Conservation (phyloP, 164 flowering plant species). For the Sextonia rubra region DNA sequence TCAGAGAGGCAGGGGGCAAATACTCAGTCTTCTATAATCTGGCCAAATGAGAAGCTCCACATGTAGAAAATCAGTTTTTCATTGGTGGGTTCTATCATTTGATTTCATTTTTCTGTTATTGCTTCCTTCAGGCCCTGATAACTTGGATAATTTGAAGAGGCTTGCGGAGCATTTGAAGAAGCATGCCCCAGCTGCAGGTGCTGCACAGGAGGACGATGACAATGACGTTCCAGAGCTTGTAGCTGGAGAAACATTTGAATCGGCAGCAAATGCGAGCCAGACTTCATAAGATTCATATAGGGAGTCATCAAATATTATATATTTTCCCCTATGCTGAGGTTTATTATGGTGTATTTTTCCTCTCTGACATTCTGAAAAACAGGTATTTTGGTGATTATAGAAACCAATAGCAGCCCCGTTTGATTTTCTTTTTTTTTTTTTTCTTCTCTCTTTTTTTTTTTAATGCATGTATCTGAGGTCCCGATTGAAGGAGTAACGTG, state of each 20-base stretch:
- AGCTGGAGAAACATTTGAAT: constrained; percentile 50
- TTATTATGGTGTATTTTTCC: neutral
- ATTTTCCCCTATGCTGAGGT: neutral
- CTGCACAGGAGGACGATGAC: constrained; percentile 42
- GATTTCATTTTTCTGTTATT: neutral
- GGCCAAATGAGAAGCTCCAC: neutral
- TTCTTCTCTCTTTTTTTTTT: no score
- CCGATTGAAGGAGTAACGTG: no score
- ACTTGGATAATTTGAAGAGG: constrained; percentile 59
- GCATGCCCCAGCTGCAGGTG: constrained; percentile 37
- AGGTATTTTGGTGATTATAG: neutral
- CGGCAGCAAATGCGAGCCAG: constrained; percentile 42
- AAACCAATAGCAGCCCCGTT: no score
- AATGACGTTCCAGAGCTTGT: constrained; percentile 65
- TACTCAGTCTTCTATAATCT: neutral
- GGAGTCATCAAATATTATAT: neutral
- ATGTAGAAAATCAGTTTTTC: neutral
- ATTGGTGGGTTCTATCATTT: neutral
- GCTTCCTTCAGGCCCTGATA: constrained; percentile 50
- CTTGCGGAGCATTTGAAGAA: constrained; percentile 69
- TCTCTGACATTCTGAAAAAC: neutral
- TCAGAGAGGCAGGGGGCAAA: neutral
- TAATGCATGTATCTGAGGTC: no score
- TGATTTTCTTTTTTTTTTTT: no score
- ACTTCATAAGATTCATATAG: neutral